A percentile compares a stretch with the other conserved stretches of the same genome.
phyloP scores from a whole-genome alignment of 106 monocot genomes.

The Allium fistulosum region DNA sequence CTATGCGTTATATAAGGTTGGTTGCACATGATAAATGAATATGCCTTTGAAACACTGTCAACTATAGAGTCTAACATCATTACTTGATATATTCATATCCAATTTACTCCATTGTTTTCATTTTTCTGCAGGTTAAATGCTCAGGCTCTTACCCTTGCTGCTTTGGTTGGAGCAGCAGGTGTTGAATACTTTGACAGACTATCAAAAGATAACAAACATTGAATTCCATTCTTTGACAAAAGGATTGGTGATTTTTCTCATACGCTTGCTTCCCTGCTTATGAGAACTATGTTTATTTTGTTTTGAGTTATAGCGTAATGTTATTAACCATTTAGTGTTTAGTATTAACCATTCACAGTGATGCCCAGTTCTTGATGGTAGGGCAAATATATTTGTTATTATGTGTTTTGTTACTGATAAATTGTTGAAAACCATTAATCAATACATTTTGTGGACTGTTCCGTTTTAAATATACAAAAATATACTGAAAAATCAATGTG shows the following conservation, averaged over 20 bases:
- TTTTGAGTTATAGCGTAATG: neutral
- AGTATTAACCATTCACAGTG: no score
- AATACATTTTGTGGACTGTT: no score
- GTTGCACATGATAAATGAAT: no score
- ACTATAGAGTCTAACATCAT: no score
- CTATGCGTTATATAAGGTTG: no score
- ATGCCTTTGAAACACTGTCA: no score
- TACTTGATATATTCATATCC: no score
- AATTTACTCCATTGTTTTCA: no score
- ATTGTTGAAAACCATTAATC: no score
- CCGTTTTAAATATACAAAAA: no score
- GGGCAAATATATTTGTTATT: neutral
- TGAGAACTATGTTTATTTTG: neutral
- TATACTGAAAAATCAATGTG: no score
- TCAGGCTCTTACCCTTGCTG: conserved; percentile 77
- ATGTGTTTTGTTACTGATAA: neutral
- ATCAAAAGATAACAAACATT: neutral
- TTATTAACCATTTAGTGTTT: neutral
- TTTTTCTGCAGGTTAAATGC: conserved; percentile 53
- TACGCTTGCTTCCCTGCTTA: neutral
- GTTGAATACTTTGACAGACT: conserved; percentile 68
- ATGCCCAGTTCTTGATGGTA: neutral
- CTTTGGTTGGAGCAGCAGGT: conserved; percentile 67
- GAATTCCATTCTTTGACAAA: neutral
- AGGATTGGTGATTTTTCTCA: conserved; percentile 1